phyloP scores from a whole-genome alignment of 257 asterid genomes.

The Ligustrum vulgare region DNA sequence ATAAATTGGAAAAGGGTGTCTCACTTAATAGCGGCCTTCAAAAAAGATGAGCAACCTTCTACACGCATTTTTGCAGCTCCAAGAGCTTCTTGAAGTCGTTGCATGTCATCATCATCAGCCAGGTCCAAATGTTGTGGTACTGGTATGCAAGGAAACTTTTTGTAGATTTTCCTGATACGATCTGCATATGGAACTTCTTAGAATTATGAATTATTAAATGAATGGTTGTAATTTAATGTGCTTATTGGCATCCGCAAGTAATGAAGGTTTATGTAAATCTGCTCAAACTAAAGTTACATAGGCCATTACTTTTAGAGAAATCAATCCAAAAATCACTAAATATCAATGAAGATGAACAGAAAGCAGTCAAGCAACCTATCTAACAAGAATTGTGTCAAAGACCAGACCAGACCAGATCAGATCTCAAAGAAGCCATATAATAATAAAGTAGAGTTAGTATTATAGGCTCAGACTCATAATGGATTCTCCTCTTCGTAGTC shows the following conservation, averaged over 20 bases:
- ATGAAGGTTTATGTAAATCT: not conserved
- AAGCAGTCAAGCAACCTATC: not conserved
- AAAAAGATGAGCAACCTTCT: conserved; percentile 82
- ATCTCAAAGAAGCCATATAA: conserved; percentile 13
- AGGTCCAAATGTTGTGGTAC: conserved; percentile 88
- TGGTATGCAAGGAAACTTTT: conserved; percentile 72
- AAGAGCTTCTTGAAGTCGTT: conserved; percentile 78
- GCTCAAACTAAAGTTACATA: not conserved
- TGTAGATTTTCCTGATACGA: conserved; percentile 71
- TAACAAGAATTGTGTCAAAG: conserved; percentile 7
- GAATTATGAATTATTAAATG: conserved; percentile 20
- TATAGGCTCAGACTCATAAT: not conserved
- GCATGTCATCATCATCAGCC: conserved; percentile 80
- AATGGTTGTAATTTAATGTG: not conserved
- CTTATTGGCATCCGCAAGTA: not conserved
- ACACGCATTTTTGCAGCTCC: conserved; percentile 92
- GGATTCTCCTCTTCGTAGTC: conserved; percentile 9
- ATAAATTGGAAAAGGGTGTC: conserved; percentile 24
- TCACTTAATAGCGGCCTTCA: conserved; percentile 84
- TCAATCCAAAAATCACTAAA: conserved; percentile 11
- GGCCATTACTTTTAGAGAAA: not conserved
- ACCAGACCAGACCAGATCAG: not conserved
- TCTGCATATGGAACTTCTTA: conserved; percentile 49
- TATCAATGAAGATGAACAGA: not conserved
- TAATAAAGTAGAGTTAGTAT: not conserved